Percentiles rank a stretch among this genome's conserved stretches.
Conservation (phyloP, 2,329 filamentous ascomycete genomes). For the Dryadomyces quercivorus region DNA sequence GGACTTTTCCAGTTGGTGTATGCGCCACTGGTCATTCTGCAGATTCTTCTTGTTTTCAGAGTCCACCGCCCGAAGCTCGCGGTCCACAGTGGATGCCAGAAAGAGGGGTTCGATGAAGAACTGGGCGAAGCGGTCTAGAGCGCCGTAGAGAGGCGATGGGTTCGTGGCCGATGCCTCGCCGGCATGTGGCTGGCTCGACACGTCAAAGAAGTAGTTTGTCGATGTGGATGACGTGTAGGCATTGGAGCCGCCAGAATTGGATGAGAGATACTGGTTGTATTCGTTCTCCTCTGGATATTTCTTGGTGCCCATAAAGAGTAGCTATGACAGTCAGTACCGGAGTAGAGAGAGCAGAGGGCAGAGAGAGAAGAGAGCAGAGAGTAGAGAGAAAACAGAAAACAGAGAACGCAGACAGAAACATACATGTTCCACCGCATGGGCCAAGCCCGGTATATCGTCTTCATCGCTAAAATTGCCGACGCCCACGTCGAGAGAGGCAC, state of each 20-base stretch:
- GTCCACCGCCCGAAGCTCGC: slow-evolving; percentile 79
- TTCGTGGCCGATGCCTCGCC: slow-evolving; percentile 42
- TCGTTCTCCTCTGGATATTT: slow-evolving; percentile 96
- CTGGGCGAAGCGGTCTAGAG: slow-evolving; percentile 81
- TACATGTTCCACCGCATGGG: slow-evolving; percentile 88
- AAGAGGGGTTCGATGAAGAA: slow-evolving; percentile 89
- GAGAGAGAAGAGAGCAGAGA: neutral
- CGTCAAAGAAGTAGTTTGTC: slow-evolving; percentile 97
- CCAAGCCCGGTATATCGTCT: slow-evolving; percentile 84
- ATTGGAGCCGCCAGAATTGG: slow-evolving; percentile 85
- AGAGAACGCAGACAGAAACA: slow-evolving; percentile 8
- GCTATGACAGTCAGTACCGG: too few species aligned
- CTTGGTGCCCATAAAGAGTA: slow-evolving; percentile 96
- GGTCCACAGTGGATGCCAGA: slow-evolving; percentile 69
- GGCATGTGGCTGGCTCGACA: slow-evolving; percentile 66
- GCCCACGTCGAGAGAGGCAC: slow-evolving; percentile 87
- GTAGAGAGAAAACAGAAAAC: neutral
- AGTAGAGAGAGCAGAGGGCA: too few species aligned
- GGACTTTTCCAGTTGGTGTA: slow-evolving; percentile 79
- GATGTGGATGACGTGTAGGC: slow-evolving; percentile 89
- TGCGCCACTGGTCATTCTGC: slow-evolving; percentile 77
- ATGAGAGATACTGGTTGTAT: slow-evolving; percentile 84
- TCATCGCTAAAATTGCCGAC: slow-evolving; percentile 93
- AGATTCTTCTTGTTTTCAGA: slow-evolving; percentile 98
- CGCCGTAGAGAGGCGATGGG: slow-evolving; percentile 57